phyloP scores from a whole-genome alignment of 179 eudicot species.

The Actinidia polygama region DNA sequence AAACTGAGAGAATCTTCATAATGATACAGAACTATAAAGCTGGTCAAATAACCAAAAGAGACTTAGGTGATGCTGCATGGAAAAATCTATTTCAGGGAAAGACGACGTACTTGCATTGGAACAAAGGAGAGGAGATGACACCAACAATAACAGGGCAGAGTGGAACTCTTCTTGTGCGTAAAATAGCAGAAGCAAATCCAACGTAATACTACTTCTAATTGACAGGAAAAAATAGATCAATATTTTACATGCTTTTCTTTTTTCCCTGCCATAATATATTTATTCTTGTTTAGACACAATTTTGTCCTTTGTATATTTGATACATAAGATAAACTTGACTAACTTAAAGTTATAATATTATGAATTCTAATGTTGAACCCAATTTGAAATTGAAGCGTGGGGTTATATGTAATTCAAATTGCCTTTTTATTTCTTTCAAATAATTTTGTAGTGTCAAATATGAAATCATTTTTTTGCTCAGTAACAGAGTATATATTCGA shows the following conservation, averaged over 20 bases:
- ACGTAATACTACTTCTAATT: constrained; percentile 43
- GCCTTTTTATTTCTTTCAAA: no score
- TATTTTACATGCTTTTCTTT: background rate
- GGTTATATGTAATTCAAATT: no score
- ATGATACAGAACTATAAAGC: constrained; percentile 47
- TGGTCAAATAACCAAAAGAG: constrained; percentile 52
- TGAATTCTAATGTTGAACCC: background rate
- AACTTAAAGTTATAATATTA: no score
- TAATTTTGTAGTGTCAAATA: no score
- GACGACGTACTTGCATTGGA: constrained; percentile 79
- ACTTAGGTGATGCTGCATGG: constrained; percentile 63
- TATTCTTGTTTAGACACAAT: background rate
- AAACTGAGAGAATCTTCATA: background rate
- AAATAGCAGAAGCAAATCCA: constrained; percentile 63
- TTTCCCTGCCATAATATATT: background rate
- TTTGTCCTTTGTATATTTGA: background rate
- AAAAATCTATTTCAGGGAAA: constrained; percentile 70
- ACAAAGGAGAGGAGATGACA: constrained; percentile 83
- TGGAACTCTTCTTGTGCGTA: constrained; percentile 86
- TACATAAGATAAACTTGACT: background rate
- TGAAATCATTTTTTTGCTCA: no score
- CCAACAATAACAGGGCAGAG: constrained; percentile 66
- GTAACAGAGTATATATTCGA: no score
- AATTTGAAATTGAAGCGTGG: background rate
- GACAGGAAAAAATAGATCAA: background rate